phyloP scores from a whole-genome alignment of 805 yeast species.

The Spathaspora passalidarum region DNA sequence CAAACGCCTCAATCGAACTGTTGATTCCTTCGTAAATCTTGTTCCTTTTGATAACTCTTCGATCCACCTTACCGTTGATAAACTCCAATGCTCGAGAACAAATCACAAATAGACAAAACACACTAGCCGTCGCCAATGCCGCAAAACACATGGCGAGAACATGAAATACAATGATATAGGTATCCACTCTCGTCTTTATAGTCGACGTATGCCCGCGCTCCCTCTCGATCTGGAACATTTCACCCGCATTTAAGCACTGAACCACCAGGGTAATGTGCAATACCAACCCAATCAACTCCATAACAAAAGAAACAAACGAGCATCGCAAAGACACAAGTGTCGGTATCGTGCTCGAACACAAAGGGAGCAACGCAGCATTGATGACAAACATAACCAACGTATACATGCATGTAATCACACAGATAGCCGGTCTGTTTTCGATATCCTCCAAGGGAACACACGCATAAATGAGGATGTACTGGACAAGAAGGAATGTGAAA shows the following conservation, averaged over 20 bases:
- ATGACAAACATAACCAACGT: constrained; percentile 18
- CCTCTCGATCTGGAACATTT: constrained; percentile 25
- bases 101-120: constrained; percentile 11
- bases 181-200: constrained; percentile 24
- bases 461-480: constrained; percentile 27
- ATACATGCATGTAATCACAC: constrained; percentile 19
- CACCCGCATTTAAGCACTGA: constrained; percentile 16
- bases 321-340: constrained; percentile 15
- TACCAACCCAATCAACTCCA: constrained; percentile 19
- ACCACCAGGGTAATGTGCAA: constrained; percentile 16
- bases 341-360: constrained; percentile 18
- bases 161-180: constrained; percentile 23
- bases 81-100: constrained; percentile 14
- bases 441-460: constrained; percentile 34
- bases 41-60: constrained; percentile 8
- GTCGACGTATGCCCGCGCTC: constrained; percentile 3
- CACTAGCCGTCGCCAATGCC: constrained; percentile 11
- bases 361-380: constrained; percentile 20
- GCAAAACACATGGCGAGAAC: constrained; percentile 16
- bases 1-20: constrained; percentile 1
- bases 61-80: constrained; percentile 21
- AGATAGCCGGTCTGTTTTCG: constrained; percentile 27
- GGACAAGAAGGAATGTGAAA: constrained; percentile 21
- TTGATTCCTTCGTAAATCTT: background rate
- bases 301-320: constrained; percentile 14